Percentiles rank a stretch among this genome's conserved stretches.
These are phyloP conservation scores for Phoma herbarum DNA, from an alignment of 2,329 filamentous ascomycete species.

Conservation along the genomic window DNA sequence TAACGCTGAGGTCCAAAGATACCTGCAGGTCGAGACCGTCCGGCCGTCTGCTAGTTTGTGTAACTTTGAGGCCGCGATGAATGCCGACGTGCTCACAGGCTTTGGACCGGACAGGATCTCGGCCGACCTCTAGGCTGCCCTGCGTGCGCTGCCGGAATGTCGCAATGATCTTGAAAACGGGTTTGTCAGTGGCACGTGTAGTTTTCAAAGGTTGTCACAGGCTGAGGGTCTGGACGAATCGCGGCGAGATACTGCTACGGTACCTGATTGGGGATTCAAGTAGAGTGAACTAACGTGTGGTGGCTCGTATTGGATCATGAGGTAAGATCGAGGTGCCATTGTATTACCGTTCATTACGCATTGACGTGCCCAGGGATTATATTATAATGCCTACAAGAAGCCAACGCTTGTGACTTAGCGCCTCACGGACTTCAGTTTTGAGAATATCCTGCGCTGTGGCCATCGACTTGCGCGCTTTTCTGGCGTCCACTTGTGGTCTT, in stretches of 20 bases:
- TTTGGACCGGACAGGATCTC: neutral
- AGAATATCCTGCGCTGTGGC: too few species aligned
- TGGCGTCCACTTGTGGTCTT: too few species aligned
- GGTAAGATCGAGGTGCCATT: neutral
- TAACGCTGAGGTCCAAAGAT: too few species aligned
- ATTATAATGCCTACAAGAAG: too few species aligned
- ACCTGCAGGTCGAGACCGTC: too few species aligned
- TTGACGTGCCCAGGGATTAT: neutral
- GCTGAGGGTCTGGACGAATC: neutral
- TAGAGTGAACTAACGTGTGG: too few species aligned
- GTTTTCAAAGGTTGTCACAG: neutral
- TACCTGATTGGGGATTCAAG: neutral
- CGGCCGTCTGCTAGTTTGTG: too few species aligned
- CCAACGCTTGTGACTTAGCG: too few species aligned
- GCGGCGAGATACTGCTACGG: neutral
- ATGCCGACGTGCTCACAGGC: slow-evolving; percentile 4
- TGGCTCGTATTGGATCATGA: neutral
- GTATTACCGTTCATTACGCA: neutral
- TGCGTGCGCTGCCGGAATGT: neutral
- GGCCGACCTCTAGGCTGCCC: neutral
- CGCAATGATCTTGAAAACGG: neutral
- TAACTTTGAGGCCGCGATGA: slow-evolving; percentile 13
- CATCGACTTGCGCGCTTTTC: too few species aligned
- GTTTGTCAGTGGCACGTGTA: neutral
- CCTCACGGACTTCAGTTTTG: too few species aligned